Base-by-base conservation (phyloP, 148 eudicot genomes). In the Fallopia convolvulus region DNA sequence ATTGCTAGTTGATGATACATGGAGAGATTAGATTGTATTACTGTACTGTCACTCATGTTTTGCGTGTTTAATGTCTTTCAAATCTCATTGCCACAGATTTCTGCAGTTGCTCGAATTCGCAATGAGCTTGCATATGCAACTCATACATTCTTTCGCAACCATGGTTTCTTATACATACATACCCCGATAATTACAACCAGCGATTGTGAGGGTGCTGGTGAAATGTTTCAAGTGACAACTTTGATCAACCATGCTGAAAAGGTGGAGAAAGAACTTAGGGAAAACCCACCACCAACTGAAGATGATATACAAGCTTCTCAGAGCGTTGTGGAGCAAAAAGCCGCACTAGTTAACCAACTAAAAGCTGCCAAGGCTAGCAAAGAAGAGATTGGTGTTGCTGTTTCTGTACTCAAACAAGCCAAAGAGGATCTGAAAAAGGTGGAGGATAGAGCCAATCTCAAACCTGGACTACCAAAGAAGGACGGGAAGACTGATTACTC, bases 181-280 rank as follows among this genome's bases (percentile, higher is more conserved):
- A 94, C 99, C 55, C 99, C 99, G 2, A 94, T 94, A n/a, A 83
- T 94, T 77, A 92, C 97, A 44, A 94, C 99, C 20, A 94, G 97
- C 81, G 99, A 94, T 77, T 94, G 99, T 84, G 99, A 94, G 88
- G 99, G 99, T 20, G 97, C 99, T 49, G 99, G 99, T 33, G 99
- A 94, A 88, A 92, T 91, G 96, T 94, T 94, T 81, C 99, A 94
- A 88, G 97, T 92, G 58, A 92, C 99, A 48, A 91, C 97, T 11
- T 78, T 94, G 81, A 85, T 94, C 61, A 92, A 40, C 20, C 97
- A 90, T 50, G 85, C 91, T 0, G 99, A 94, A 13, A 92, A 76
- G 82, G 41, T 89, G 52, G 99, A 90, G 87, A 90, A 89, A 84
- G 97, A 94, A 49, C 76, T 94, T 83, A 88, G 79, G 75, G 87